phyloP scores from a whole-genome alignment of 2,329 filamentous ascomycete species.

The Triangularia setosa region DNA sequence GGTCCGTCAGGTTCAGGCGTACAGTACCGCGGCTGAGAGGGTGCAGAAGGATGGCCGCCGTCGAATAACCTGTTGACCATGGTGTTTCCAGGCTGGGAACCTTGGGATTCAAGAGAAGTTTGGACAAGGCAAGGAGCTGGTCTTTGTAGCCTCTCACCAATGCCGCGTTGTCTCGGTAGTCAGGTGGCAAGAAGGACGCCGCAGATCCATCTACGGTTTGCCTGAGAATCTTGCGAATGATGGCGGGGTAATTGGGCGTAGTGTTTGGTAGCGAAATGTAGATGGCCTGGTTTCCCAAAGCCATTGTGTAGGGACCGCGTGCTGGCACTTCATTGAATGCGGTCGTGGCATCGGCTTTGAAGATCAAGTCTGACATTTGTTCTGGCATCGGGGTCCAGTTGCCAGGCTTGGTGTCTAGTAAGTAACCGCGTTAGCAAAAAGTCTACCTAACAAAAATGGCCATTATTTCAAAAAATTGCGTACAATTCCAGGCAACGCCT shows the following conservation, averaged over 20 bases:
- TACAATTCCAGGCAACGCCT: conserved; percentile 22
- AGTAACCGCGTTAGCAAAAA: neutral
- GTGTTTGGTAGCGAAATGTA: conserved; percentile 26
- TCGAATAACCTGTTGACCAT: conserved; percentile 19
- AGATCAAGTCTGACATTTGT: conserved; percentile 27
- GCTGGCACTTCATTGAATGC: conserved; percentile 32
- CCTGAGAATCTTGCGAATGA: conserved; percentile 12
- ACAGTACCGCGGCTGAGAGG: conserved; percentile 24
- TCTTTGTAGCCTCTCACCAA: conserved; percentile 20
- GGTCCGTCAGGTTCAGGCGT: conserved; percentile 29
- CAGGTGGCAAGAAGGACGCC: conserved; percentile 12
- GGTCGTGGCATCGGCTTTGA: conserved; percentile 30
- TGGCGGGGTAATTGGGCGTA: conserved; percentile 11
- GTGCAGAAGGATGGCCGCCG: conserved; percentile 26
- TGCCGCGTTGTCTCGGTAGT: conserved; percentile 7
- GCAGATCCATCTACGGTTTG: conserved; percentile 6
- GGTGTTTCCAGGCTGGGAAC: conserved; percentile 15
- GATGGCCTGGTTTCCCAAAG: conserved; percentile 31
- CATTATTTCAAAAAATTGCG: neutral
- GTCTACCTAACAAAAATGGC: neutral
- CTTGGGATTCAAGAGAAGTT: conserved; percentile 10
- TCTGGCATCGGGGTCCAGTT: conserved; percentile 20
- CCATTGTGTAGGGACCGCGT: conserved; percentile 36
- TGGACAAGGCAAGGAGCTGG: conserved; percentile 16
- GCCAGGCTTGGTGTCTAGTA: conserved; percentile 17